Percentiles rank a stretch among this genome's conserved stretches.
Evolutionary conservation across 805 yeast species (phyloP).

Genomic region (Nakazawaea molendinolei): DNA sequence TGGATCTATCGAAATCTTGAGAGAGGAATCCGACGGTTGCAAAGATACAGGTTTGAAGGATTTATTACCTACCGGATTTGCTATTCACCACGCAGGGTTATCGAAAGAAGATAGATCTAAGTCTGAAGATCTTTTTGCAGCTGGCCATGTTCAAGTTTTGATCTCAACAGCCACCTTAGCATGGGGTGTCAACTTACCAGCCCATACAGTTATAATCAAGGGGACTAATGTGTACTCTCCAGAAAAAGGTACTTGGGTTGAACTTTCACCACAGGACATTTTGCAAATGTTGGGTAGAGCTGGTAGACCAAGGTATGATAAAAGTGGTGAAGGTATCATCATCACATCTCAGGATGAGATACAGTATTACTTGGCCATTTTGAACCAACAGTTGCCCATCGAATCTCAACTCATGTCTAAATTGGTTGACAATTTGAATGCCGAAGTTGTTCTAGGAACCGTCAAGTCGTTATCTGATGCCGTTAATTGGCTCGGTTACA

Average conservation of each 20-base stretch:
- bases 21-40: constrained; percentile 53
- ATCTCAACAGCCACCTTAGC: constrained; percentile 93
- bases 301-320: constrained; percentile 92
- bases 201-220: constrained; percentile 87
- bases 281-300: constrained; percentile 98
- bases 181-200: constrained; percentile 96
- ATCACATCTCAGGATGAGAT: constrained; percentile 83
- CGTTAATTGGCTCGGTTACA: constrained; percentile 71
- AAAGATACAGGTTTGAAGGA: constrained; percentile 49
- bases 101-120: constrained; percentile 63
- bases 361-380: constrained; percentile 82
- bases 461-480: constrained; percentile 58
- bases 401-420: constrained; percentile 77
- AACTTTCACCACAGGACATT: constrained; percentile 90
- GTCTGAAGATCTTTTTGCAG: constrained; percentile 84
- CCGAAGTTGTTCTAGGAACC: constrained; percentile 76
- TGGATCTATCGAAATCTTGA: constrained; percentile 58
- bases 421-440: constrained; percentile 73
- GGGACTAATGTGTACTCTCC: constrained; percentile 95
- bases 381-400: constrained; percentile 87
- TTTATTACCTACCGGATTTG: constrained; percentile 67
- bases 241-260: constrained; percentile 81
- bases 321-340: constrained; percentile 88
- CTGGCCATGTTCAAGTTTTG: constrained; percentile 74
- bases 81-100: constrained; percentile 90